Base-by-base conservation (phyloP, 2,329 filamentous ascomycete genomes). In the Chaetomiaceae sp. region DNA sequence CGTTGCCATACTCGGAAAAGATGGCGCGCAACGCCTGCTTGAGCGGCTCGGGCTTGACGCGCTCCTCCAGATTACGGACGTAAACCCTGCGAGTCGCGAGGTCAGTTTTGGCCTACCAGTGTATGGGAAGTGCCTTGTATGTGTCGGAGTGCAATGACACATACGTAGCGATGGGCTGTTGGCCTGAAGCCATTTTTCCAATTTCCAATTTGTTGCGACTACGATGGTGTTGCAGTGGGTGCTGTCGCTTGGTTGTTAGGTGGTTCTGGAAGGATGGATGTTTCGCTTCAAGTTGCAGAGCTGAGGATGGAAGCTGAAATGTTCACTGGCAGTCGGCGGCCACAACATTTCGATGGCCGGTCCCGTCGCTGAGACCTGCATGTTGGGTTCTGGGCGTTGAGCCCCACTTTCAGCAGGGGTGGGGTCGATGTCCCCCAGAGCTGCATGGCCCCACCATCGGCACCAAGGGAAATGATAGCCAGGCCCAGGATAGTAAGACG, bases 51-150 rank as follows among this genome's bases (percentile, higher is more conserved):
- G 88, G 77, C 68, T 95, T 96, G 69, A 95, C 84, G 65, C 87
- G 83, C 75, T 97, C 93, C 71, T 96, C 89, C 53, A 99, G 83
- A 67, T 96, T 96, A 63, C 86, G 87, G 50, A 83, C 79, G 62
- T 85, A 85, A 47, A 85, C 80, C 55, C 82, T 85, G 66, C 53
- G 51, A 43, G 40, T n/a, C n/a, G 39, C 40, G 48, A 35, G 42
- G 65, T 76, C 60, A 76, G 72, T 68, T 56, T 42, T 5, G 43
- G 25, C 35, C 37, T 45, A 37, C 44, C 49, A 53, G 50, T 33
- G 50, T 46, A 31, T 19, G 33, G 23, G 41, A 44, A 41, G 25
- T 48, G 57, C 58, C 31, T 57, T 59, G 57, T 62, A 66, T 65
- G 67, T 81, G 79, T 83, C 81, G 77, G 70, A 72, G 81, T 85